phyloP scores from a whole-genome alignment of 2,329 filamentous ascomycete species.

The Geoglossum cookeanum region DNA sequence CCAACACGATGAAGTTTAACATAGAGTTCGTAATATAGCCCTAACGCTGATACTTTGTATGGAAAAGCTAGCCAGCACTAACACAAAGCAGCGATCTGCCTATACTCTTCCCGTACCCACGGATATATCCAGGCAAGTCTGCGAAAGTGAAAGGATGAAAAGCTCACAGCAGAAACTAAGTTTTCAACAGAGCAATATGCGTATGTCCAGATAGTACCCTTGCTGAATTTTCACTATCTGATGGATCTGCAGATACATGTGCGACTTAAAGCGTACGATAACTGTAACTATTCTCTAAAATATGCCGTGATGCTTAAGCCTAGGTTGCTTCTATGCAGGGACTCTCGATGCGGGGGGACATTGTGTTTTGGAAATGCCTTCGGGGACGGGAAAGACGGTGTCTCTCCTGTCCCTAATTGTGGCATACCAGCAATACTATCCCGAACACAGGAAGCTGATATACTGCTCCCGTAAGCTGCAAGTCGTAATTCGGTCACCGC shows the following conservation, averaged over 20 bases:
- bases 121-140: conserved; percentile 42
- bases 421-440: conserved; percentile 86
- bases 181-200: conserved; percentile 40
- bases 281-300: background rate
- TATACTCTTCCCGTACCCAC: conserved; percentile 54
- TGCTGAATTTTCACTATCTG: background rate
- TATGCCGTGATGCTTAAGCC: background rate
- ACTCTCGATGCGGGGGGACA: conserved; percentile 90
- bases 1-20: conserved; percentile 51
- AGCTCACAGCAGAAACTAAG: conserved; percentile 7
- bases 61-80: conserved; percentile 4
- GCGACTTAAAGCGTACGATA: conserved; percentile 48
- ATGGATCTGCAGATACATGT: conserved; percentile 44
- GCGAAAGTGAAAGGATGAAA: background rate
- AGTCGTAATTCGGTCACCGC: background rate
- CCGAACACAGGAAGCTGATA: conserved; percentile 86
- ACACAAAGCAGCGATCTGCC: conserved; percentile 37
- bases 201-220: conserved; percentile 16
- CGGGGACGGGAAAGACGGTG: conserved; percentile 92
- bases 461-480: conserved; percentile 66
- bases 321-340: conserved; percentile 16
- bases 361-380: conserved; percentile 97
- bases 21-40: conserved; percentile 37
- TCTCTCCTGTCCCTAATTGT: conserved; percentile 89
- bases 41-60: background rate